Conservation (phyloP, 352 stramenopile genomes). For the Pythium oligandrum region DNA sequence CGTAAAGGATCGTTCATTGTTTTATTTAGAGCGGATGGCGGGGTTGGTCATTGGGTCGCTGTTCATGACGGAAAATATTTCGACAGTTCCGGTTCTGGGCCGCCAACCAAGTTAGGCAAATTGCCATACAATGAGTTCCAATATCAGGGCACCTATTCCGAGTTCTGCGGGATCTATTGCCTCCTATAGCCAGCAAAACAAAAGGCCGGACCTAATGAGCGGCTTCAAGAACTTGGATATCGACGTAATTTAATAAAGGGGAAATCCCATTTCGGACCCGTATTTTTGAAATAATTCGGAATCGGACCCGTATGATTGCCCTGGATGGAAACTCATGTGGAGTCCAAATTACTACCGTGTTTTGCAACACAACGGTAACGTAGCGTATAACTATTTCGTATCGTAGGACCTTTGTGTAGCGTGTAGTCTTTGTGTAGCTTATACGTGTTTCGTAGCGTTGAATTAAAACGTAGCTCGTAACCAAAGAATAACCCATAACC, state of each 20-base stretch:
- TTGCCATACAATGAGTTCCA: constrained; percentile 8
- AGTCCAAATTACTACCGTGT: no score
- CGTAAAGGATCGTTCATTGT: constrained; percentile 7
- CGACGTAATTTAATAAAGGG: constrained; percentile 6
- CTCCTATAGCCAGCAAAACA: constrained; percentile 10
- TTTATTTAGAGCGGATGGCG: constrained; percentile 3
- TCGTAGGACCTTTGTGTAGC: no score
- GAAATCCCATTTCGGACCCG: no score
- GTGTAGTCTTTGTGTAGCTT: no score
- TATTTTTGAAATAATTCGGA: no score
- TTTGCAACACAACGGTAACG: no score
- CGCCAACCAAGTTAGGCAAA: constrained; percentile 1
- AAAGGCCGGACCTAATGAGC: constrained; percentile 2
- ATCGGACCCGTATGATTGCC: no score
- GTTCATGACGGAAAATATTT: constrained; percentile 8
- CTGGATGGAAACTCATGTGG: no score
- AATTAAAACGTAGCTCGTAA: no score
- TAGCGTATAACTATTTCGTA: no score
- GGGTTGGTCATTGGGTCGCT: constrained; percentile 10
- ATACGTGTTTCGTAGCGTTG: no score
- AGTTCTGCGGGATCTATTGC: constrained; percentile 9
- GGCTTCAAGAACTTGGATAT: constrained; percentile 7
- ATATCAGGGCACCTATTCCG: constrained; percentile 3
- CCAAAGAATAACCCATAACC: no score
- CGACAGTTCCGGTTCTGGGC: constrained; percentile 1